Evolutionary conservation across 2,329 filamentous ascomycete species (phyloP).

Genomic region (Trichoderma brevicompactum): DNA sequence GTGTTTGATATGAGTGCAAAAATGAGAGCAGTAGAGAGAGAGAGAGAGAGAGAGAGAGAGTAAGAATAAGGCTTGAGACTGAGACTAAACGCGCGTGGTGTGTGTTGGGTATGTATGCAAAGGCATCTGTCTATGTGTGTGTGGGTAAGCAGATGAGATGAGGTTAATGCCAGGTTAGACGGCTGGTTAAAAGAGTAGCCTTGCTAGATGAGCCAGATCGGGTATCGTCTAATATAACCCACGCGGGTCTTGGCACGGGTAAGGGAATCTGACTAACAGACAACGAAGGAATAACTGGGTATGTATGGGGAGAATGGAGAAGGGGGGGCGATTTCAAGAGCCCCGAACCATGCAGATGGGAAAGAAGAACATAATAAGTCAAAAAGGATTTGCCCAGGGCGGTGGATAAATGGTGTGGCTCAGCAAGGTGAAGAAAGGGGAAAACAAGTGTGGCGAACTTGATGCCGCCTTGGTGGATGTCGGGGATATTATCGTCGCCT

Average conservation of each 20-base stretch:
- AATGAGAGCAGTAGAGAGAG: slow-evolving; percentile 24
- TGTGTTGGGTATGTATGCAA: slow-evolving; percentile 1
- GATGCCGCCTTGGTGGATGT: not conserved
- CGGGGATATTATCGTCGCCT: not conserved
- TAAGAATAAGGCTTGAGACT: not conserved
- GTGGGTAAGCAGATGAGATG: slow-evolving; percentile 12
- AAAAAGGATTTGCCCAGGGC: not conserved
- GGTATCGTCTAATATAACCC: slow-evolving; percentile 26
- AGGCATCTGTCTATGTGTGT: not conserved
- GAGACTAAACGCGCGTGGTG: not conserved
- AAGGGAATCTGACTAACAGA: slow-evolving; percentile 10
- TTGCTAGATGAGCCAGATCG: slow-evolving; percentile 29
- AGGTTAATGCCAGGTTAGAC: slow-evolving; percentile 22
- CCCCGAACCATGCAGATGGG: not conserved
- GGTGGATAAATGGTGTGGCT: not conserved
- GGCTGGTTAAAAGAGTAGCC: slow-evolving; percentile 21
- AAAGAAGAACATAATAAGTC: no score
- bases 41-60: slow-evolving; percentile 16
- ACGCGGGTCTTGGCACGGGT: slow-evolving; percentile 8
- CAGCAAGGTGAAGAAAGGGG: not conserved
- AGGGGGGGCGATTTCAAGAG: not conserved
- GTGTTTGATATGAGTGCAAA: not conserved
- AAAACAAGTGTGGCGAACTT: slow-evolving; percentile 1
- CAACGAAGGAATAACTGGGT: slow-evolving; percentile 11
- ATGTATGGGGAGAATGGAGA: slow-evolving; percentile 1